Evolutionary conservation across 2,329 filamentous ascomycete species (phyloP), one percentile per base, ranked within the genome.

Genomic region (Verticillium nubilum): DNA sequence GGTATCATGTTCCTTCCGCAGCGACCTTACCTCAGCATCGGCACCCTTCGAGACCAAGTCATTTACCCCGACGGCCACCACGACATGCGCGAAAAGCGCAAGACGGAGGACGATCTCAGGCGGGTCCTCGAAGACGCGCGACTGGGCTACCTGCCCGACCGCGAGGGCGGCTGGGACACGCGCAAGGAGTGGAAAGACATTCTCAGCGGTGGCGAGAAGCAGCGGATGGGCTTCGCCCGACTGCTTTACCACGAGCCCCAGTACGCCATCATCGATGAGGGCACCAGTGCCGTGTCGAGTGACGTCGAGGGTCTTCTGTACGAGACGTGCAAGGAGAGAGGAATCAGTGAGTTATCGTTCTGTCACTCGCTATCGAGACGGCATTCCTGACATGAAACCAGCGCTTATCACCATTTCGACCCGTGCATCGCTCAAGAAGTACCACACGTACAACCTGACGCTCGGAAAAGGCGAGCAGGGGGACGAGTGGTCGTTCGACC

Each of bases 1-100:
- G 95, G 95, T 61, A 96, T 99, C 76, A 98, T 99, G 93, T 98
- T 99, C 76, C 82, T 99, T 12, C 95, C 95, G 0, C 95, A 99
- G 73, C 84, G 94, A 17, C 92, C 94, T 0, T 98, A 98, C 69
- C 84, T 98, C 33, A 94, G 88, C 72, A 90, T 94, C 25, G 95
- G 95, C 35, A 98, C 95, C 1, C 80, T 98, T 10, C 89, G 95
- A 27, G 96, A 99, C 68, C 96, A 99, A 76, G 92, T 99, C 68
- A 97, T 98, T 70, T 99, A 99, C 67, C 95, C 95, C 0, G 92
- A 99, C 67, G 94, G 92, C 6, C 94, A 96, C 70, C 79, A 93
- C 50, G 95, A 99, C 68, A 98, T 99, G 95, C 88, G 86, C 29
- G 87, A 91, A 61, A 88, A 89, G 62, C 86, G 89, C 17, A 87